Conservation (phyloP, 352 stramenopile species). For the Globisporangium canariense region DNA sequence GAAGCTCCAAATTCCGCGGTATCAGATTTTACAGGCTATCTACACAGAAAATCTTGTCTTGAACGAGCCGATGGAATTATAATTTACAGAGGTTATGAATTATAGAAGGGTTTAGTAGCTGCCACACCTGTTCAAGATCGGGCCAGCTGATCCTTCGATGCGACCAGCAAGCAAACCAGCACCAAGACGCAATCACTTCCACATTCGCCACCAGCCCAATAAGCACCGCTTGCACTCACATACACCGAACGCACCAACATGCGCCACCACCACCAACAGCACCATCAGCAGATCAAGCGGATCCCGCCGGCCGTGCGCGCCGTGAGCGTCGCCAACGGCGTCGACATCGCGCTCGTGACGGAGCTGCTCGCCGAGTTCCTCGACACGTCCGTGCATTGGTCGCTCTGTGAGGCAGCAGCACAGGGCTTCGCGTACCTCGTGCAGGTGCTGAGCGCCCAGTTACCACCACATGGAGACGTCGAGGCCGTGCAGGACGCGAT, state of each 20-base stretch:
- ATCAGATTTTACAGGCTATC: too few species aligned
- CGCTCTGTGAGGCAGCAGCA: slow-evolving; percentile 41
- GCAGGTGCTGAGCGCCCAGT: slow-evolving; percentile 33
- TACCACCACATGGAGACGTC: slow-evolving; percentile 15
- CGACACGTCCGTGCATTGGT: slow-evolving; percentile 46
- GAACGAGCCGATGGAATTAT: too few species aligned
- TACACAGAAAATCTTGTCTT: too few species aligned
- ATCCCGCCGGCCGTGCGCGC: slow-evolving; percentile 43
- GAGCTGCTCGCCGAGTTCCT: slow-evolving; percentile 44
- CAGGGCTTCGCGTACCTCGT: slow-evolving; percentile 44
- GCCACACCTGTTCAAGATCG: background rate
- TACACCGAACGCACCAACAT: background rate
- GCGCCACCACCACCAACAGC: background rate
- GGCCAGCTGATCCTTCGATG: background rate
- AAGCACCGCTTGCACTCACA: background rate
- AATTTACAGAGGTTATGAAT: background rate
- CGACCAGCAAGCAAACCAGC: background rate
- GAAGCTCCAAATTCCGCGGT: too few species aligned
- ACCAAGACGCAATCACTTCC: background rate
- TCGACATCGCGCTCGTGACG: slow-evolving; percentile 42
- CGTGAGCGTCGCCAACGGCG: slow-evolving; percentile 37
- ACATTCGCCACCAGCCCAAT: background rate
- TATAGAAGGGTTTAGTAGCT: background rate
- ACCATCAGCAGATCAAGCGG: background rate
- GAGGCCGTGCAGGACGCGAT: slow-evolving; percentile 21